These are phyloP conservation scores for Posidonia australis DNA, from an alignment of 106 monocot species.

Conservation along the genomic window DNA sequence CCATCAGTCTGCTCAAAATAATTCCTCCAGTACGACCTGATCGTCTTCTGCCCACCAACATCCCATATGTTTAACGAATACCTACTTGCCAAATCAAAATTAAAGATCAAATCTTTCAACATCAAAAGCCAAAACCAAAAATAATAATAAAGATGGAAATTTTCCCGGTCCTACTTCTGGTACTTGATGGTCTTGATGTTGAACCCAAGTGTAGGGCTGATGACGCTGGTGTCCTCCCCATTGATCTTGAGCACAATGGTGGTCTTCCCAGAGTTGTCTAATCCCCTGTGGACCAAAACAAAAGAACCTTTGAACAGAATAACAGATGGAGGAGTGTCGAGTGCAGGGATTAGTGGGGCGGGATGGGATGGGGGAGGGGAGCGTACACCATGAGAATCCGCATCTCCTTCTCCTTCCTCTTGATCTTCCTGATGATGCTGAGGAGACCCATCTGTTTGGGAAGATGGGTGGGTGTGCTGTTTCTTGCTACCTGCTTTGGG, in stretches of 20 bases:
- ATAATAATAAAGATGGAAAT: neutral
- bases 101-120: neutral
- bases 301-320: neutral
- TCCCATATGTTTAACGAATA: constrained; percentile 94
- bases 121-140: neutral
- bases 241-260: constrained; percentile 94
- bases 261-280: constrained; percentile 97
- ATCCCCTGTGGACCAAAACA: constrained; percentile 29
- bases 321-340: neutral
- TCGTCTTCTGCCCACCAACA: constrained; percentile 96
- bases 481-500: too few species aligned
- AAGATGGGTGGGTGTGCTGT: too few species aligned
- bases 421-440: constrained; percentile 93
- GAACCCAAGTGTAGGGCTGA: constrained; percentile 94
- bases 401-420: constrained; percentile 98
- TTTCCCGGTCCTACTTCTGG: constrained; percentile 40
- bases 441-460: constrained; percentile 77
- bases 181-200: constrained; percentile 96
- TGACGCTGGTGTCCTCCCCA: constrained; percentile 92
- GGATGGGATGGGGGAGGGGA: too few species aligned
- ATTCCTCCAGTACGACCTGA: constrained; percentile 94
- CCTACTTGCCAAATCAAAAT: constrained; percentile 16
- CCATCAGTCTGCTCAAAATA: constrained; percentile 99
- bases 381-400: constrained; percentile 67
- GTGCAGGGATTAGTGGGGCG: neutral